phyloP scores from a whole-genome alignment of 2,329 filamentous ascomycete species.

The Verticillium nonalfalfae region DNA sequence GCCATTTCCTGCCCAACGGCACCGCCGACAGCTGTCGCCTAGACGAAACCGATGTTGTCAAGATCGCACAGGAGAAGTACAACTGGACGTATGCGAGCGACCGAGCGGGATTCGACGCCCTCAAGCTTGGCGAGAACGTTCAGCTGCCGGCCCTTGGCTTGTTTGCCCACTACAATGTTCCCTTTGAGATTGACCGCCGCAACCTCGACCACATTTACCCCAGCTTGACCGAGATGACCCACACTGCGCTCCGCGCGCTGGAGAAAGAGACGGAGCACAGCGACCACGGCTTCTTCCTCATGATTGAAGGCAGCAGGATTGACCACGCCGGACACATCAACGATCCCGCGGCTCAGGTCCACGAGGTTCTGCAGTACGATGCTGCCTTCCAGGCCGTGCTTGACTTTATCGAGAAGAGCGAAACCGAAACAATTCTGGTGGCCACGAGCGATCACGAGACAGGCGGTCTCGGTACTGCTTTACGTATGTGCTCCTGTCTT shows the following conservation, averaged over 20 bases:
- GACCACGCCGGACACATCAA: slow-evolving; percentile 90
- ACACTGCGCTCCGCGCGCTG: slow-evolving; percentile 72
- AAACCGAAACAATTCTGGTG: slow-evolving; percentile 73
- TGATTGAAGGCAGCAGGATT: slow-evolving; percentile 96
- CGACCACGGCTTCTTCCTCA: slow-evolving; percentile 93
- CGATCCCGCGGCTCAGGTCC: slow-evolving; percentile 76
- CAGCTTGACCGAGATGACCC: slow-evolving; percentile 85
- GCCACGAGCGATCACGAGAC: slow-evolving; percentile 96
- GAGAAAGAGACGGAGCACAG: slow-evolving; percentile 74
- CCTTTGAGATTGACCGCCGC: slow-evolving; percentile 87
- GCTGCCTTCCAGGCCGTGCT: slow-evolving; percentile 74
- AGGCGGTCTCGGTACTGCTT: slow-evolving; percentile 75
- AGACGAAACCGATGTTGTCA: slow-evolving; percentile 71
- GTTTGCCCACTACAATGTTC: slow-evolving; percentile 76
- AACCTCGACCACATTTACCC: slow-evolving; percentile 76
- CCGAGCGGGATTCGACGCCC: slow-evolving; percentile 67
- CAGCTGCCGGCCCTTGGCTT: slow-evolving; percentile 81
- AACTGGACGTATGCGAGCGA: slow-evolving; percentile 75
- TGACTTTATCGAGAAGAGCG: slow-evolving; percentile 72
- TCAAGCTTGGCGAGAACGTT: slow-evolving; percentile 60
- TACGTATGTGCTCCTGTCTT: slow-evolving; percentile 46
- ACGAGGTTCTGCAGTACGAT: slow-evolving; percentile 95
- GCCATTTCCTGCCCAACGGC: slow-evolving; percentile 83
- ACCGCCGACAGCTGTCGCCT: slow-evolving; percentile 74
- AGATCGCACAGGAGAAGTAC: slow-evolving; percentile 64